Evolutionary conservation across 805 yeast genomes (phyloP).

Genomic region (Myxozyma monticola): DNA sequence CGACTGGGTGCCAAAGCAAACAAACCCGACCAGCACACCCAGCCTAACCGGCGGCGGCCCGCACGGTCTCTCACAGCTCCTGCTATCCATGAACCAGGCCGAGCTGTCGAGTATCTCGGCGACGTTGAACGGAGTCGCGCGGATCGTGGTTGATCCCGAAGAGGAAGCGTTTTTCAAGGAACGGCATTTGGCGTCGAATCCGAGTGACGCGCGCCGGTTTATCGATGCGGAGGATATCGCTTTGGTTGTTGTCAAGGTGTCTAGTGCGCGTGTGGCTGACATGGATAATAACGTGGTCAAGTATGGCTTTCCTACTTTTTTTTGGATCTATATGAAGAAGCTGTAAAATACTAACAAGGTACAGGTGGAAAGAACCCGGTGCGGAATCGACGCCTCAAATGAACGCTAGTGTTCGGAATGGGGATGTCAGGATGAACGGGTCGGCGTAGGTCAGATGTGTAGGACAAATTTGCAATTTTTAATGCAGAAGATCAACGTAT

Average conservation of each 20-base stretch:
- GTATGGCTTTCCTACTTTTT: slow-evolving; percentile 3
- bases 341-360: neutral
- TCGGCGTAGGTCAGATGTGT: neutral
- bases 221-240: slow-evolving; percentile 64
- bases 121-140: slow-evolving; percentile 73
- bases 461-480: neutral
- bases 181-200: slow-evolving; percentile 60
- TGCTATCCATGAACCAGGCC: slow-evolving; percentile 74
- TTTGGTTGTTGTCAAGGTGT: slow-evolving; percentile 63
- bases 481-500: too few species aligned
- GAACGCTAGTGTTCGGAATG: neutral
- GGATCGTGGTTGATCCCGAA: slow-evolving; percentile 49
- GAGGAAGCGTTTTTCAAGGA: slow-evolving; percentile 62
- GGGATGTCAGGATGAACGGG: slow-evolving; percentile 1
- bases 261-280: slow-evolving; percentile 77
- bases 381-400: slow-evolving; percentile 23
- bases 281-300: slow-evolving; percentile 55
- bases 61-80: slow-evolving; percentile 53
- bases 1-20: slow-evolving; percentile 72
- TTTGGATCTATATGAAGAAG: too few species aligned
- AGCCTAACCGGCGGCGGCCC: slow-evolving; percentile 12
- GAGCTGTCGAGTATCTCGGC: slow-evolving; percentile 81
- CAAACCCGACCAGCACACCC: slow-evolving; percentile 3
- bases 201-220: slow-evolving; percentile 65
- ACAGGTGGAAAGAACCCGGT: slow-evolving; percentile 29